Evolutionary conservation across 805 yeast species (phyloP), one percentile per base, ranked within the genome.

Genomic region (Blastobotrys terrestris): DNA sequence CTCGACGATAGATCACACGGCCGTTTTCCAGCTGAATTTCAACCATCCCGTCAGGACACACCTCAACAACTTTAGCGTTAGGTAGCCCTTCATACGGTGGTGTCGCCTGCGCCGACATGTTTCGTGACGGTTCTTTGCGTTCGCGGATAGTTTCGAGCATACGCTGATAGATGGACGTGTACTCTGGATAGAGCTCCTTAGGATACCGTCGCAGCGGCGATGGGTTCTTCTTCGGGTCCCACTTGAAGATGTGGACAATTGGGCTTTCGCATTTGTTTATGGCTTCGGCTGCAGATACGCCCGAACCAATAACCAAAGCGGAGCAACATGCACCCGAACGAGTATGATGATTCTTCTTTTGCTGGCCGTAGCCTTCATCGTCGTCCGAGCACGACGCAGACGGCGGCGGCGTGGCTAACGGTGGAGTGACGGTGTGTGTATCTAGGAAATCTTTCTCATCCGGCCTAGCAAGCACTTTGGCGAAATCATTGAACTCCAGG

Each of bases 241-340:
- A 65, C 35, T 60, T 56, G 56, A 51, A 66, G n/a, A 66, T 47
- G 44, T 66, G 69, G 4, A 63, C 42, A 2, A 61, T 55, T 6
- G 46, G 18, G 14, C 43, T 43, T 18, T 50, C 46, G 51, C 54
- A 48, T 2, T 51, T 52, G 11, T 58, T 46, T n/a, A 67, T 56
- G 2, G 66, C 65, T 22, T 67, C 71, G 1, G 71, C 71, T 1
- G 71, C 70, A 3, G 68, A 61, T 35, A 67, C 63, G 0, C 71
- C 71, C 1, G 69, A 59, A 1, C 71, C 71, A 14, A 67, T 45
- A 1, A 66, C 61, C 2, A 63, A 57, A 1, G 54, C 49, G 2
- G 57, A 46, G 5, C 39, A 40, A 5, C 16, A 39, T 20, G 15
- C 8, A 3, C n/a, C 14, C 35, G 35, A 26, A 26, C 35, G 11